Base-by-base conservation (phyloP, 495 filamentous ascomycete species). In the Penicillium nucicola region DNA sequence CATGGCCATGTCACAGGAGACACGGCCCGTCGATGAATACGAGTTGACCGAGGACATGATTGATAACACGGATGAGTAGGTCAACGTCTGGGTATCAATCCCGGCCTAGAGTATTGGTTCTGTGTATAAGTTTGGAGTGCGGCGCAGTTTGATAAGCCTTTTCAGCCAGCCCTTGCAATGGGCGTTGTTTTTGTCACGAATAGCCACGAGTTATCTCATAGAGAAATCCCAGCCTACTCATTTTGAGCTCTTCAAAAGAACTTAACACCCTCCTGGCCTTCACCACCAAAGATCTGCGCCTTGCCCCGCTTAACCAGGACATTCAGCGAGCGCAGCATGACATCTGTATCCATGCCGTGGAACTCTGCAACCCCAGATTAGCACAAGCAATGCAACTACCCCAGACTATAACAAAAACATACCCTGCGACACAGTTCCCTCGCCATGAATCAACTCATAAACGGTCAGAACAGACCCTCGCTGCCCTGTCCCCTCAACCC, bases 211-310 rank as follows among this genome's bases (percentile, higher is more conserved):
- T 53, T 23, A 50, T 55, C 50, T 19, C 38, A 52, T 45, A 33
- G 22, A 59, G 30, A 28, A 37, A 55, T 35, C 17, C 39, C 45
- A 42, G 14, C 19, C 28, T 43, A 36, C 19, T 36, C n/a, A 30
- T 48, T 38, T 36, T 36, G 37, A 25, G 15, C 17, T 19, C 4
- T 51, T 75, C 75, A 97, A 65, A 97, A 97, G 74, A 98, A 97
- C 72, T 98, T 98, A 50, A 97, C 89, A 45, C 93, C 93, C 61
- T 84, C 81, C 50, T 87, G 83, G 56, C 92, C 92, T 53, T 92
- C 91, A 32, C 57, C 68, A 15, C 92, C 92, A 75, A 98, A 97
- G 11, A 97, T 81, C 70, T 97, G 91, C 18, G 93, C 92, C 69
- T 87, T 95, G 53, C 91, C 91, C 31, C 86, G 76, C 76, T 92